These are phyloP conservation scores for Neurospora africana DNA, from an alignment of 495 filamentous ascomycete genomes.

Conservation along the genomic window DNA sequence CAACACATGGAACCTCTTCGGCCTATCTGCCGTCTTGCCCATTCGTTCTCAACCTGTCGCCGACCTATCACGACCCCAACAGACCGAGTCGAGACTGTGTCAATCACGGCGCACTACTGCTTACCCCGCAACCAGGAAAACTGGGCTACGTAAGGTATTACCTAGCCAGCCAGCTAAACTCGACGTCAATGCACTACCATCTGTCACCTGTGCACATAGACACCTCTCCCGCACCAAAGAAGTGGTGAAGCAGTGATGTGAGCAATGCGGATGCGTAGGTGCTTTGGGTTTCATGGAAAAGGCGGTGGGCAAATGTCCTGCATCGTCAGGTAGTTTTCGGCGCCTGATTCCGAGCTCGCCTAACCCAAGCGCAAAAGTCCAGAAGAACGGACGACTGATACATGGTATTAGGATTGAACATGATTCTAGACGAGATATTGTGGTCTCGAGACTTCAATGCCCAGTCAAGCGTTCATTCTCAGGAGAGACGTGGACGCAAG, in stretches of 20 bases:
- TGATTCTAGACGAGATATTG: background rate
- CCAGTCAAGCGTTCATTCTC: background rate
- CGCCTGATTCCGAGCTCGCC: background rate
- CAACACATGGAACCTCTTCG: background rate
- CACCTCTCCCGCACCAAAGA: background rate
- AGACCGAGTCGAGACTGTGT: background rate
- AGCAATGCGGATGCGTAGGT: background rate
- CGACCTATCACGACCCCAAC: background rate
- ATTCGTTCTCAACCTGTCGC: background rate
- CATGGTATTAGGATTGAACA: background rate
- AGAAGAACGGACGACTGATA: background rate
- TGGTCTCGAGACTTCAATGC: background rate
- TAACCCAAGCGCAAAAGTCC: background rate
- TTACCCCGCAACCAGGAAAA: background rate
- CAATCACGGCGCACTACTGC: background rate
- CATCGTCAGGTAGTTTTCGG: background rate
- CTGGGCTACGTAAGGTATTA: background rate
- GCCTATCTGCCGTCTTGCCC: background rate
- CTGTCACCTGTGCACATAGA: background rate
- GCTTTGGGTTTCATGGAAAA: background rate
- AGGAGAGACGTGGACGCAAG: background rate
- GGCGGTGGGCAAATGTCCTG: background rate
- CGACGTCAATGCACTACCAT: background rate
- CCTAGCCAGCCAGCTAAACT: background rate
- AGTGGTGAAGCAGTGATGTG: background rate